A percentile compares a stretch with the other conserved stretches of the same genome.
These are phyloP conservation scores for Ophiobolus disseminans DNA, from an alignment of 2,329 filamentous ascomycete genomes.

Conservation along the genomic window DNA sequence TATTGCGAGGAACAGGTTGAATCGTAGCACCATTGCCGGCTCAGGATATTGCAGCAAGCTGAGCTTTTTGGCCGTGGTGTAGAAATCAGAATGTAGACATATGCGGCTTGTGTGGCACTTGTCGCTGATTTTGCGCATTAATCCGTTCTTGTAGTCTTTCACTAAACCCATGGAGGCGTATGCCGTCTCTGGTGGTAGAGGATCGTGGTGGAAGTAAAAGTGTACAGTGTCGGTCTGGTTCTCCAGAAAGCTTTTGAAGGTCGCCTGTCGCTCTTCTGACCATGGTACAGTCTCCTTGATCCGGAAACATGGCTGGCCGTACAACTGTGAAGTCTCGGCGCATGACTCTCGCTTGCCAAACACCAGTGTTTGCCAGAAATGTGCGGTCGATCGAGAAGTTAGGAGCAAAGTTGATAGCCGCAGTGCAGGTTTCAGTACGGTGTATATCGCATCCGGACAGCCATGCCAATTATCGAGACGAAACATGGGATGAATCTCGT, in stretches of 20 bases:
- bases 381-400: slow-evolving; percentile 45
- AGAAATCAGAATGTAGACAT: slow-evolving; percentile 50
- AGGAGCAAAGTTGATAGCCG: slow-evolving; percentile 43
- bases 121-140: slow-evolving; percentile 43
- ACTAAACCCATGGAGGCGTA: slow-evolving; percentile 50
- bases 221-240: slow-evolving; percentile 47
- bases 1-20: slow-evolving; percentile 50
- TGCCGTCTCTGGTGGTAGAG: slow-evolving; percentile 43
- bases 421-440: slow-evolving; percentile 47
- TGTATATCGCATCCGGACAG: slow-evolving; percentile 48
- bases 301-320: slow-evolving; percentile 44
- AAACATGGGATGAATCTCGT: slow-evolving; percentile 48
- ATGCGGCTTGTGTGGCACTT: slow-evolving; percentile 49
- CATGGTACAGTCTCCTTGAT: slow-evolving; percentile 46
- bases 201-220: slow-evolving; percentile 49
- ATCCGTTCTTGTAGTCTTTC: slow-evolving; percentile 46
- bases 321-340: slow-evolving; percentile 36
- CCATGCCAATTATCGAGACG: slow-evolving; percentile 49
- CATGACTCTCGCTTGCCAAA: slow-evolving; percentile 46
- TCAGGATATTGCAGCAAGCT: slow-evolving; percentile 47
- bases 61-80: slow-evolving; percentile 50
- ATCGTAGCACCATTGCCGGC: slow-evolving; percentile 50
- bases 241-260: slow-evolving; percentile 40
- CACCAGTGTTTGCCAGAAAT: slow-evolving; percentile 49
- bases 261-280: slow-evolving; percentile 38